Evolutionary conservation across 768 basidiomycete species (phyloP).

Genomic region (Solioccasus polychromus): DNA sequence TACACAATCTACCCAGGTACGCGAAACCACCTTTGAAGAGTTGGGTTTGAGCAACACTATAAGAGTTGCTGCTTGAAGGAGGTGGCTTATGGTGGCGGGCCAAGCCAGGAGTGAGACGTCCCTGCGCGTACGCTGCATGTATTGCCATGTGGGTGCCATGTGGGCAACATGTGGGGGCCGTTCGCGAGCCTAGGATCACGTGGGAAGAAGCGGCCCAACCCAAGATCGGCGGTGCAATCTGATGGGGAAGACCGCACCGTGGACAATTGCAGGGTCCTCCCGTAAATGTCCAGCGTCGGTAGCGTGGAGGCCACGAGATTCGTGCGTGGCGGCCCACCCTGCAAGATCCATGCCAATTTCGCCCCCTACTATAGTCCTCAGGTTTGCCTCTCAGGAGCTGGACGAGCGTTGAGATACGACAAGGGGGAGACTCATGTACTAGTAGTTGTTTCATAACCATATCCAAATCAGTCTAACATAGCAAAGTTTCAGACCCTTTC

Average conservation of each 20-base stretch:
- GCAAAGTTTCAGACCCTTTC: constrained; percentile 7
- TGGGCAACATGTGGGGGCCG: too few relatives aligned
- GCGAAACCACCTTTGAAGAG: too few relatives aligned
- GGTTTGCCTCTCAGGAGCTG: too few relatives aligned
- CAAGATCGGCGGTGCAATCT: neutral
- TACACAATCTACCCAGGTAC: constrained; percentile 4
- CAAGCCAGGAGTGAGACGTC: too few relatives aligned
- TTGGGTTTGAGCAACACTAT: too few relatives aligned
- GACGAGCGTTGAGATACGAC: too few relatives aligned
- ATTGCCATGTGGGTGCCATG: constrained; percentile 5
- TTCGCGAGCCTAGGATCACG: constrained; percentile 1
- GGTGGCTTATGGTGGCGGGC: too few relatives aligned
- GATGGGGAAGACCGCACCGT: constrained; percentile 1
- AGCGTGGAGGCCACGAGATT: constrained; percentile 20
- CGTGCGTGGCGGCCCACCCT: constrained; percentile 13
- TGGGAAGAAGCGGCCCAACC: constrained; percentile 2
- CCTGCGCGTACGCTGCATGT: too few relatives aligned
- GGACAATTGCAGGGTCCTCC: constrained; percentile 6
- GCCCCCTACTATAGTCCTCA: too few relatives aligned
- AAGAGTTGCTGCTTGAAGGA: too few relatives aligned
- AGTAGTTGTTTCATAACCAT: constrained; percentile 17
- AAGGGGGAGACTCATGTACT: constrained; percentile 5
- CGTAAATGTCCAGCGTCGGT: constrained; percentile 8
- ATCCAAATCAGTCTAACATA: constrained; percentile 15
- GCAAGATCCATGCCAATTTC: too few relatives aligned